These are phyloP conservation scores for Leptographium wingfieldii DNA, from an alignment of 2,329 filamentous ascomycete species.

Conservation along the genomic window DNA sequence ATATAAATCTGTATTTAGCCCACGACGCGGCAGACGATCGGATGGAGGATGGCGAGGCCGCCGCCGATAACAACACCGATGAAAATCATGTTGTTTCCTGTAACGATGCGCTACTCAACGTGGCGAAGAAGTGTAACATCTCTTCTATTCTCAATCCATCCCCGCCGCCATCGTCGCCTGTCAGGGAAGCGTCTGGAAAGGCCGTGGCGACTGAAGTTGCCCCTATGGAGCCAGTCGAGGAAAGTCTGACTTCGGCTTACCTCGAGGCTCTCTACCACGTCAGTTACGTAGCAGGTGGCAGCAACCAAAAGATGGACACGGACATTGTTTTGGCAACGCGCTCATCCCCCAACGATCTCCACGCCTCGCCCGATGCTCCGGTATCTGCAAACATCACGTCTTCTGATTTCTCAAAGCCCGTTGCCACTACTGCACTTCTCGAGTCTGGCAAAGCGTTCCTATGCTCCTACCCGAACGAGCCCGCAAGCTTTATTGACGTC, in stretches of 20 bases:
- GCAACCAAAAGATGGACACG: background rate
- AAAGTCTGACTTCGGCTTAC: background rate
- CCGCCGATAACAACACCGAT: background rate
- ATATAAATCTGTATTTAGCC: background rate
- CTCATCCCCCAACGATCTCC: background rate
- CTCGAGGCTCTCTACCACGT: background rate
- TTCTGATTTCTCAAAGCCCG: background rate
- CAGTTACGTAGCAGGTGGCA: background rate
- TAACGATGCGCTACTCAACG: background rate
- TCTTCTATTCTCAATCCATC: conserved; percentile 12
- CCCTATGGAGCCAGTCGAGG: background rate
- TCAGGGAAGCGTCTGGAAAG: background rate
- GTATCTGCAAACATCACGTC: background rate
- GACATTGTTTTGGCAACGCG: background rate
- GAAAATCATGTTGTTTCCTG: too few relatives aligned
- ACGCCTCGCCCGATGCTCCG: background rate
- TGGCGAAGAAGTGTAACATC: conserved; percentile 8
- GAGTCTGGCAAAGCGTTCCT: background rate
- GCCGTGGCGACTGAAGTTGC: background rate
- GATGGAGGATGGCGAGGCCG: background rate
- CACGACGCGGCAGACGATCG: background rate
- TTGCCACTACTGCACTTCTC: background rate
- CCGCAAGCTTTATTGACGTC: background rate
- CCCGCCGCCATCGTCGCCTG: background rate
- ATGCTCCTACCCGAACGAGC: background rate